Evolutionary conservation across 805 yeast genomes (phyloP).

Genomic region (Monosporozyma solicola): DNA sequence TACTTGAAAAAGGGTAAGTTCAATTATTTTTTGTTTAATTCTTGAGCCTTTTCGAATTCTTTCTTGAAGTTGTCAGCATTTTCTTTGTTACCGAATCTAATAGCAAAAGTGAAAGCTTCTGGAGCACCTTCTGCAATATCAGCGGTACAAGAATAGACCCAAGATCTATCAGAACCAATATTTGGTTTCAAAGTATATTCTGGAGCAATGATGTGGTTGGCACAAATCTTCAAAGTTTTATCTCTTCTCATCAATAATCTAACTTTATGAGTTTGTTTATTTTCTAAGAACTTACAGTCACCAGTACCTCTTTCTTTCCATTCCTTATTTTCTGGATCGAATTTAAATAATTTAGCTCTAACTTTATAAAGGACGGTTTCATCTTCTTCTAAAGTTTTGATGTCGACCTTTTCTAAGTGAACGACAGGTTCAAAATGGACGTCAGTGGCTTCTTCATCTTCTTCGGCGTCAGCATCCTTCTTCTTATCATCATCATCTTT

Average conservation of each 20-base stretch:
- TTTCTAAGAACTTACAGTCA: slow-evolving; percentile 91
- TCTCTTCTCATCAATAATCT: slow-evolving; percentile 98
- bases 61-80: slow-evolving; percentile 94
- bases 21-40: slow-evolving; percentile 41
- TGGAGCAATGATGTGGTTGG: slow-evolving; percentile 83
- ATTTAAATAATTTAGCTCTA: slow-evolving; percentile 91
- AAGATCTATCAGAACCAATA: slow-evolving; percentile 94
- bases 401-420: slow-evolving; percentile 89
- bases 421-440: slow-evolving; percentile 96
- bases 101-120: slow-evolving; percentile 93
- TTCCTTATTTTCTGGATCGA: slow-evolving; percentile 73
- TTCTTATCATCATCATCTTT: slow-evolving; percentile 20
- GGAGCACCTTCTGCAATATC: slow-evolving; percentile 94
- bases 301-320: slow-evolving; percentile 99
- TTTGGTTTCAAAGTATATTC: slow-evolving; percentile 82
- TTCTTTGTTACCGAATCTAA: slow-evolving; percentile 85
- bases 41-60: slow-evolving; percentile 79
- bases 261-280: slow-evolving; percentile 71
- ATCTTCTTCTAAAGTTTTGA: slow-evolving; percentile 89
- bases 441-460: slow-evolving; percentile 35
- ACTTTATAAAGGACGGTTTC: slow-evolving; percentile 78
- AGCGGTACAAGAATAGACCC: slow-evolving; percentile 94
- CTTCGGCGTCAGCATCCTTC: slow-evolving; percentile 31
- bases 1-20: neutral
- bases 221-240: slow-evolving; percentile 95